A percentile compares a stretch with the other conserved stretches of the same genome.
These are phyloP conservation scores for Taiwanofungus camphoratus DNA, from an alignment of 1,284 basidiomycete genomes.

Conservation along the genomic window DNA sequence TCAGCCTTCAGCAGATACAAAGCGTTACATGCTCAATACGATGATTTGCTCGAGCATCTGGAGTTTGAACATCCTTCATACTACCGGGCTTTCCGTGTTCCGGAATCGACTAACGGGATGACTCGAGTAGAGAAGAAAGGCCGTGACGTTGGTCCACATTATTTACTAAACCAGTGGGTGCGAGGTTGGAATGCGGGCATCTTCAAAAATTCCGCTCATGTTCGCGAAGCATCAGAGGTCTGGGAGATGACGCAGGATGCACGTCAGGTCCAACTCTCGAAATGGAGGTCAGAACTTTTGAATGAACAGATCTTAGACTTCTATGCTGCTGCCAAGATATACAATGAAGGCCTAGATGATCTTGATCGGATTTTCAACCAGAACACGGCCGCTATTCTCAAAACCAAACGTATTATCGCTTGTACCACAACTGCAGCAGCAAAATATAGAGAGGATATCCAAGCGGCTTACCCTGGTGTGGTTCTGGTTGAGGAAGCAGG, in stretches of 20 bases:
- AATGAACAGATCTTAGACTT: slow-evolving; percentile 33
- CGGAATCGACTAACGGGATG: slow-evolving; percentile 37
- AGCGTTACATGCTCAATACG: slow-evolving; percentile 15
- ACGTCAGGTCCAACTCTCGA: slow-evolving; percentile 28
- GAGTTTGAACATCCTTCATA: slow-evolving; percentile 31
- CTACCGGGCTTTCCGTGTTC: slow-evolving; percentile 44
- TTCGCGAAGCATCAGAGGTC: slow-evolving; percentile 26
- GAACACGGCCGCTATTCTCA: slow-evolving; percentile 32
- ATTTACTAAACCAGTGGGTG: slow-evolving; percentile 45
- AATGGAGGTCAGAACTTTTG: slow-evolving; percentile 40
- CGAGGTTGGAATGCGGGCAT: slow-evolving; percentile 37
- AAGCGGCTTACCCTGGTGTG: slow-evolving; percentile 40
- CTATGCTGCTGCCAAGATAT: slow-evolving; percentile 32
- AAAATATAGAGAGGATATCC: slow-evolving; percentile 45
- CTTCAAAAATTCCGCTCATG: slow-evolving; percentile 26
- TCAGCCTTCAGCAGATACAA: slow-evolving; percentile 29
- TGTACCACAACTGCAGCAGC: slow-evolving; percentile 67
- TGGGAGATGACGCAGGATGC: slow-evolving; percentile 38
- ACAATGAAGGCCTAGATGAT: slow-evolving; percentile 35
- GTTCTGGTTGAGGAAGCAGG: slow-evolving; percentile 66
- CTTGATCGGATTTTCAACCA: slow-evolving; percentile 35
- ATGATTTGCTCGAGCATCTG: slow-evolving; percentile 20
- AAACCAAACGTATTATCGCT: slow-evolving; percentile 52
- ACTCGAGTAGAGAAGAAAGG: slow-evolving; percentile 34
- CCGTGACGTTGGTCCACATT: slow-evolving; percentile 28